Conservation (phyloP, 495 filamentous ascomycete genomes). For the Podospora tetraspora region DNA sequence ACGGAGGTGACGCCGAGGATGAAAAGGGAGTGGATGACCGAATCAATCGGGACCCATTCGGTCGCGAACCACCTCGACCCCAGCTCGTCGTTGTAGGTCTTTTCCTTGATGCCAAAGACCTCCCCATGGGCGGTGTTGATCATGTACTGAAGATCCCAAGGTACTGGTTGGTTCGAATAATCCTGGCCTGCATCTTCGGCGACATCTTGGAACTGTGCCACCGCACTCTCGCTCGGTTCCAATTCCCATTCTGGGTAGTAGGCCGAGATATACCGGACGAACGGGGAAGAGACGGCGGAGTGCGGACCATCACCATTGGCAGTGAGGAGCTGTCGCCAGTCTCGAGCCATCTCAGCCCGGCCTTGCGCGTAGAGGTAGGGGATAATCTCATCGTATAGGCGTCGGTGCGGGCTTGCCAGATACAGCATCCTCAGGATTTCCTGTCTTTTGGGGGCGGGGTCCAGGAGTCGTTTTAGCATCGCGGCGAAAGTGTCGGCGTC, state of each 20-base stretch:
- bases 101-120: slow-evolving; percentile 43
- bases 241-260: slow-evolving; percentile 25
- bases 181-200: background rate
- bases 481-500: slow-evolving; percentile 25
- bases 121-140: slow-evolving; percentile 41
- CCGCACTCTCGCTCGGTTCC: background rate
- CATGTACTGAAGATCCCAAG: slow-evolving; percentile 31
- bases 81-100: slow-evolving; percentile 53
- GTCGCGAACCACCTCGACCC: slow-evolving; percentile 67
- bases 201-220: background rate
- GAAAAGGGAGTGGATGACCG: slow-evolving; percentile 56
- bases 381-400: slow-evolving; percentile 58
- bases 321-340: slow-evolving; percentile 50
- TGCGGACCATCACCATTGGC: slow-evolving; percentile 31
- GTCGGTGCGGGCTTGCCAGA: slow-evolving; percentile 45
- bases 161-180: background rate
- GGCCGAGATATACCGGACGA: slow-evolving; percentile 31
- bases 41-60: slow-evolving; percentile 54
- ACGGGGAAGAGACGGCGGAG: slow-evolving; percentile 24
- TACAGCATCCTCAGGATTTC: slow-evolving; percentile 42
- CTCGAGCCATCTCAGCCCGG: slow-evolving; percentile 44
- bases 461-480: slow-evolving; percentile 33
- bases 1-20: slow-evolving; percentile 62
- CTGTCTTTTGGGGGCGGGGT: slow-evolving; percentile 18
- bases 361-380: slow-evolving; percentile 49